These are phyloP conservation scores for Fusarium coicis DNA, from an alignment of 2,329 filamentous ascomycete species.

Conservation along the genomic window DNA sequence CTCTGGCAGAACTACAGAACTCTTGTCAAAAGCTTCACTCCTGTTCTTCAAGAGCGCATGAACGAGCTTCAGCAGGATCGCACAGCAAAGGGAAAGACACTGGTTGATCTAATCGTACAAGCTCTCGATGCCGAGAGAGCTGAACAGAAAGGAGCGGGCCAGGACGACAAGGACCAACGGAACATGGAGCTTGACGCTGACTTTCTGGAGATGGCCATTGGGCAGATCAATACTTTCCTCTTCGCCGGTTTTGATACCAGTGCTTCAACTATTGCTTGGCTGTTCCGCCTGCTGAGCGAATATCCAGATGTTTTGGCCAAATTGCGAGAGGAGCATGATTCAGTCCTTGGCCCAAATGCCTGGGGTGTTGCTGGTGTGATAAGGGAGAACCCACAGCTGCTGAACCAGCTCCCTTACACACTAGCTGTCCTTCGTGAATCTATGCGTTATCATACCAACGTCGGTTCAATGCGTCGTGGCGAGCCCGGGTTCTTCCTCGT, in stretches of 20 bases:
- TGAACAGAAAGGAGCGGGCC: neutral
- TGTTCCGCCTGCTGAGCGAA: constrained; percentile 46
- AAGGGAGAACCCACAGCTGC: constrained; percentile 33
- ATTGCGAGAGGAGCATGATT: constrained; percentile 51
- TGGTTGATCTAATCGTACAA: constrained; percentile 28
- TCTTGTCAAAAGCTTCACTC: constrained; percentile 8
- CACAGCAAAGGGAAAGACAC: constrained; percentile 17
- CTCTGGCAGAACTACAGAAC: constrained; percentile 31
- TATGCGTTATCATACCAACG: constrained; percentile 46
- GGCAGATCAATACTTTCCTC: constrained; percentile 51
- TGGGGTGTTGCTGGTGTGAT: constrained; percentile 34
- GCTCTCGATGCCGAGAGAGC: constrained; percentile 17
- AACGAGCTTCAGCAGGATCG: neutral
- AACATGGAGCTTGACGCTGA: constrained; percentile 31
- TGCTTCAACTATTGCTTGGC: constrained; percentile 49
- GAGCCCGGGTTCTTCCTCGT: constrained; percentile 45
- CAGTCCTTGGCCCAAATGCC: constrained; percentile 46
- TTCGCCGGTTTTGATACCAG: constrained; percentile 54
- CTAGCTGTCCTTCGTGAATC: constrained; percentile 52
- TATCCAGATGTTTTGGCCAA: constrained; percentile 46
- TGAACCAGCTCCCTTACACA: constrained; percentile 51
- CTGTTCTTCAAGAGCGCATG: constrained; percentile 14
- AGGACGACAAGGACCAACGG: neutral
- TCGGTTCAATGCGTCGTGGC: constrained; percentile 25
- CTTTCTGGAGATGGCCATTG: constrained; percentile 42